Evolutionary conservation across 495 filamentous ascomycete genomes (phyloP).

Genomic region (Pseudoneurospora amorphoporcata): DNA sequence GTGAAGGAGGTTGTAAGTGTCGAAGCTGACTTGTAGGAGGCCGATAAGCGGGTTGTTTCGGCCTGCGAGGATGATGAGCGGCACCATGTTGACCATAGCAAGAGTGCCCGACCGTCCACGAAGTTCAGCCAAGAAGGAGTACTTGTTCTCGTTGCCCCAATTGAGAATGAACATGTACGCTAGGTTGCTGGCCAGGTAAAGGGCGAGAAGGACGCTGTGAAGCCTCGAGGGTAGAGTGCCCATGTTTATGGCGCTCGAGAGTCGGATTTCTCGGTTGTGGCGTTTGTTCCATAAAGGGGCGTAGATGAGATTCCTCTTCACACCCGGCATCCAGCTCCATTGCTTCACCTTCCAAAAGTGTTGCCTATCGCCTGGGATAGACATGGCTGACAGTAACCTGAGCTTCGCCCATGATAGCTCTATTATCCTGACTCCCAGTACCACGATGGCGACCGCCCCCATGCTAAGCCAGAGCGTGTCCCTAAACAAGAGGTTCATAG

Average conservation of each 20-base stretch:
- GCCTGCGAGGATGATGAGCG: constrained; percentile 75
- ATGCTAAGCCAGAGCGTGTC: constrained; percentile 40
- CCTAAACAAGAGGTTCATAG: constrained; percentile 36
- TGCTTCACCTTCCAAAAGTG: constrained; percentile 38
- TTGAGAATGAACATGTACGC: constrained; percentile 54
- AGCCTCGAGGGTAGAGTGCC: constrained; percentile 80
- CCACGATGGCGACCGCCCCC: constrained; percentile 33
- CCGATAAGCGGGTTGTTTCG: constrained; percentile 89
- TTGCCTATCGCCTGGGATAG: constrained; percentile 30
- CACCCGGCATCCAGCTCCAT: constrained; percentile 39
- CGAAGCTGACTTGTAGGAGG: constrained; percentile 79
- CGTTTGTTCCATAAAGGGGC: constrained; percentile 73
- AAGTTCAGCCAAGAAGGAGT: constrained; percentile 45
- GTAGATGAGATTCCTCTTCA: constrained; percentile 76
- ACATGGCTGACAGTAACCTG: constrained; percentile 41
- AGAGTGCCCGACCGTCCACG: constrained; percentile 79
- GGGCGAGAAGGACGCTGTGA: constrained; percentile 59
- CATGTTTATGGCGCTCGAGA: constrained; percentile 69
- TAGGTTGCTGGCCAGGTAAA: constrained; percentile 54
- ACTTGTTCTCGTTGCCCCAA: constrained; percentile 40
- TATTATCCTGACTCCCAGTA: constrained; percentile 34
- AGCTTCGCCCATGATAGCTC: constrained; percentile 34
- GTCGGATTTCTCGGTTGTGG: constrained; percentile 76
- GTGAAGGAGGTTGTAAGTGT: constrained; percentile 92
- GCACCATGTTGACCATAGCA: constrained; percentile 82